Base-by-base conservation (phyloP, 2,329 filamentous ascomycete genomes). In the Hirsutella rhossiliensis region DNA sequence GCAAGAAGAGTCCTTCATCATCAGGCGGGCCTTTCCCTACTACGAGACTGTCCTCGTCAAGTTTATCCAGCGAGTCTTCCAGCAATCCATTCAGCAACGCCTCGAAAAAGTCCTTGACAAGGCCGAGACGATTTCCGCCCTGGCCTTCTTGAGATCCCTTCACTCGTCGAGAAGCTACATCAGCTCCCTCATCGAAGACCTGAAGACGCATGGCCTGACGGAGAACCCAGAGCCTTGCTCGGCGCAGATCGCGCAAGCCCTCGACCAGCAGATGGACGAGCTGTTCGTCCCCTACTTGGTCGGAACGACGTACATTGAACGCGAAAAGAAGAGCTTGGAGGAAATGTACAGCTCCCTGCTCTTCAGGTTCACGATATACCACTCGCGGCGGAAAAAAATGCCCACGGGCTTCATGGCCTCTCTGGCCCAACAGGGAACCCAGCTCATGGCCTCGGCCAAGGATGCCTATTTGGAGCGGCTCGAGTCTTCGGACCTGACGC, bases 331-430 rank as follows among this genome's bases (percentile, higher is more conserved):
- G 61, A 83, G 75, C 46, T 63, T 92, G 41, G 85, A 89, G 56
- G 86, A 90, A 58, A 66, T 89, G 50, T 88, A 94, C 65, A 90
- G 87, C 44, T 95, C 92, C 0, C 67, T 98, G 43, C 75, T 97
- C 5, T 95, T 98, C 76, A 94, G 94, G 55, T 98, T 92, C 58
- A 94, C 87, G 15, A 84, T 94, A n/a, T 97, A 90, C 58, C 92
- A 98, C 62, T 87, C 84, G 1, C 72, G 82, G 47, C 75, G 87
- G 49, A 90, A 94, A 62, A 96, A 94, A 70, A 81, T 83, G 23
- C 84, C 89, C 1, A 87, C 86, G 0, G 87, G 87, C 1, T 96
- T 96, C 61, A 94, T 97, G 73, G 87, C 86, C 17, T 90, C 89
- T 3, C 73, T 97, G 28, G 85, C 89, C 4, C 88, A 94, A 55